phyloP scores from a whole-genome alignment of 2,329 filamentous ascomycete species.

The Acephala macrosclerotiorum region DNA sequence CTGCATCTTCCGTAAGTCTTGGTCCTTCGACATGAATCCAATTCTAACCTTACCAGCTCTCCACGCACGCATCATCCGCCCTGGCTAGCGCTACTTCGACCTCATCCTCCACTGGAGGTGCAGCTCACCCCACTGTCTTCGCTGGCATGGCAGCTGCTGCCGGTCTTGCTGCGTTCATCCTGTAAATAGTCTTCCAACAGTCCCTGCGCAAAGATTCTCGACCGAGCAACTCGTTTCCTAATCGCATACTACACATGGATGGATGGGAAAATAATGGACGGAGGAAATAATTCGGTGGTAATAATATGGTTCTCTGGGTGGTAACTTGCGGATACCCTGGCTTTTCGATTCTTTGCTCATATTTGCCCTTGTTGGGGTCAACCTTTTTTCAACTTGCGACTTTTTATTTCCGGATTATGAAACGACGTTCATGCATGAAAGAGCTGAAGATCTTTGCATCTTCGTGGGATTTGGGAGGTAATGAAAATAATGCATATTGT shows the following conservation, averaged over 20 bases:
- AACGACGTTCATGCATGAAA: conserved; percentile 33
- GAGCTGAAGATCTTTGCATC: conserved; percentile 13
- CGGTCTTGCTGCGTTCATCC: conserved; percentile 42
- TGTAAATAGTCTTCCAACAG: conserved; percentile 36
- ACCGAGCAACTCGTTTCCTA: conserved; percentile 17
- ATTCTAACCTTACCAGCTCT: conserved; percentile 2
- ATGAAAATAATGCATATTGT: conserved; percentile 15
- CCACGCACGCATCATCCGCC: conserved; percentile 15
- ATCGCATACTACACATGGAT: conserved; percentile 20
- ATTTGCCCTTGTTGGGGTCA: conserved; percentile 31
- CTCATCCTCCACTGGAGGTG: conserved; percentile 32
- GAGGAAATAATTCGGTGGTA: conserved; percentile 12
- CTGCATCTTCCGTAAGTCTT: conserved; percentile 14
- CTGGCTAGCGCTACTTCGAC: conserved; percentile 19
- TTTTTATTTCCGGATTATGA: conserved; percentile 17
- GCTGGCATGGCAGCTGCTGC: conserved; percentile 40
- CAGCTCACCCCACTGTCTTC: conserved; percentile 38
- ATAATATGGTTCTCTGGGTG: conserved; percentile 27
- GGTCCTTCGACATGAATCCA: background rate
- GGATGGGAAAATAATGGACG: conserved; percentile 28
- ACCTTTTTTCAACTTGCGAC: conserved; percentile 20
- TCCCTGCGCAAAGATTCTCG: conserved; percentile 31
- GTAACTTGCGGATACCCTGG: conserved; percentile 36
- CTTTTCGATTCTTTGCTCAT: conserved; percentile 38
- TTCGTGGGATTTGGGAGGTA: conserved; percentile 5